Evolutionary conservation across 208 protist genomes (phyloP), one percentile per base, ranked within the genome.

Genomic region (Wallacemonas collosoma): DNA sequence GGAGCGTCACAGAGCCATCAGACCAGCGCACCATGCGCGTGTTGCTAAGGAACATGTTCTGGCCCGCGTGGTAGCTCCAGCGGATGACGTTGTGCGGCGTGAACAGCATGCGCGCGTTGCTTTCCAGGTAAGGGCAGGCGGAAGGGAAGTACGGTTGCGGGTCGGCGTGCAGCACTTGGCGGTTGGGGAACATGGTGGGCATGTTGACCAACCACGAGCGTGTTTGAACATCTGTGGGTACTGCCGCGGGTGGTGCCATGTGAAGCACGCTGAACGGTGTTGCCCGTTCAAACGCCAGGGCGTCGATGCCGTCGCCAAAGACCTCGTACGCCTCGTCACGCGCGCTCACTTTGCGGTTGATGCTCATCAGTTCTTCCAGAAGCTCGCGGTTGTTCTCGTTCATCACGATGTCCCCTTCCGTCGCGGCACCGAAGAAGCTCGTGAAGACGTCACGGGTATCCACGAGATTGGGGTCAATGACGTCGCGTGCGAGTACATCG

Each of bases 21-120:
- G 85, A 92, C 90, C 92, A 97, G 36, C 85, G 83, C 40, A 97
- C 87, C 15, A 97, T 57, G 56, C 92, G 87, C 3, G 82, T 62
- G 77, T 97, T 97, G 72, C 86, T 95, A 43, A 93, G 64, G 77
- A 81, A 88, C 36, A 67, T 76, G 26, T 89, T 77, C 3, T 35
- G 69, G 35, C 66, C 63, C 40, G 68, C 36, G 61, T 85, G 75
- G 74, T 88, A 73, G 3, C 75, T 76, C 90, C 92, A 97, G 38
- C 92, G 88, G 65, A 93, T 71, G 53, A 95, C 86, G 71, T 97
- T 97, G 47, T 83, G 82, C 12, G 90, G 84, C 3, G 92, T 97
- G 76, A 89, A 95, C 15, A 97, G 78, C 76, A 80, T 84, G 41
- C 83, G 82, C 9, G 83, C 80, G 41, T 82, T 93, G 72, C 87